Base-by-base conservation (phyloP, 2,329 filamentous ascomycete genomes). In the Ceratocystis lukuohia region DNA sequence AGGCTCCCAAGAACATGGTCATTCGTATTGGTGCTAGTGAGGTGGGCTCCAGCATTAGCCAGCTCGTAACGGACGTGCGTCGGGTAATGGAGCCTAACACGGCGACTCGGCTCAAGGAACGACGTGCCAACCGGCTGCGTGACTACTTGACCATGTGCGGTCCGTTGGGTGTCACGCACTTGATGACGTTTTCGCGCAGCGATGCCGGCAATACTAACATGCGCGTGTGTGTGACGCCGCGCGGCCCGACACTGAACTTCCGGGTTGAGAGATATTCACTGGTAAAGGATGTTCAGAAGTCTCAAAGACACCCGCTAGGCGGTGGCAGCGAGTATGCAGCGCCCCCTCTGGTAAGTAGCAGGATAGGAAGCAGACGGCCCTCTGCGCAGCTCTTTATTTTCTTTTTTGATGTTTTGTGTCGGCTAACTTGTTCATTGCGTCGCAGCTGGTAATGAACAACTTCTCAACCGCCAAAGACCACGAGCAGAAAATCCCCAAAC, bases 81-180 rank as follows among this genome's bases (percentile, higher is more conserved):
- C 82, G 82, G 66, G 93, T 97, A 78, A 96, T 99, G 91, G 91
- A 97, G 76, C 94, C 94, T 0, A 89, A 91, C 65, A 99, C 94
- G 3, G 94, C 94, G 2, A 88, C 87, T 69, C 84, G 93, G 68
- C 76, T 99, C 70, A 96, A 91, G 79, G 93, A 97, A 79, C 83
- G 94, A 70, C 86, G 88, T 76, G 88, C 86, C 48, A 97, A 99
- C 78, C 87, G 87, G 73, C 78, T 97, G 70, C 86, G 88, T 73
- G 94, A 99, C 77, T 99, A 96, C 76, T 87, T 91, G 44, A 88
- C 90, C 69, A 99, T 99, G 94, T 89, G 90, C 68, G 94, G 94
- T 1, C 92, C 94, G 5, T 81, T 99, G 50, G 93, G 94, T 56
- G 91, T 99, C 65, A 90, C 90, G 15, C 94, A 99, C 76, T 80